Percentiles rank a stretch among this genome's conserved stretches.
Evolutionary conservation across 78 protist genomes (phyloP).

Genomic region (Anaeramoeba ignava): DNA sequence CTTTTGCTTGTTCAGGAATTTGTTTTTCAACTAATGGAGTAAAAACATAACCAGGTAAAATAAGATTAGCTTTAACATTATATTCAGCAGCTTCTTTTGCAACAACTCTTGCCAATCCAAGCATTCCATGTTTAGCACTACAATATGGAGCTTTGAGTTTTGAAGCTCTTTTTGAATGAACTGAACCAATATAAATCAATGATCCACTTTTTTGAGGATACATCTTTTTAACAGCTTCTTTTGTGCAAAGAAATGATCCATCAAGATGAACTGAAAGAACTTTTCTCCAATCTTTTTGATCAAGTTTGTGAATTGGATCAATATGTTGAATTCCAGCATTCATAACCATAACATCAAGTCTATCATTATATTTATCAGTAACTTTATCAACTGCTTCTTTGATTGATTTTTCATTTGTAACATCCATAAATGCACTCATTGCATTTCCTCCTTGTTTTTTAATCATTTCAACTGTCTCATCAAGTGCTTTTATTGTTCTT

Average conservation of each 20-base stretch:
- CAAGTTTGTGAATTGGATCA: constrained; percentile 23
- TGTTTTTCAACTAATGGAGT: constrained; percentile 43
- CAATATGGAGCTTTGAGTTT: constrained; percentile 43
- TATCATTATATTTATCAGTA: too few relatives aligned
- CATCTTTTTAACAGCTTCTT: constrained; percentile 27
- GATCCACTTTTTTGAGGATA: constrained; percentile 25
- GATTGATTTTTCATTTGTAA: too few relatives aligned
- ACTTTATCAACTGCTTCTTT: too few relatives aligned
- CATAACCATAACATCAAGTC: constrained; percentile 32
- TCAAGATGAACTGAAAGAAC: constrained; percentile 48
- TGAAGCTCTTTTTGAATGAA: constrained; percentile 42
- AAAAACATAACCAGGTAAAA: constrained; percentile 53
- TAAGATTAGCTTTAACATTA: constrained; percentile 36
- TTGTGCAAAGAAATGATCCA: constrained; percentile 42
- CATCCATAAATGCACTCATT: too few relatives aligned
- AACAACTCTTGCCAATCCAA: constrained; percentile 36
- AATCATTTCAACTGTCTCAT: too few relatives aligned
- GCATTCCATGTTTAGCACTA: constrained; percentile 51
- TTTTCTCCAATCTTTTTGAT: constrained; percentile 27
- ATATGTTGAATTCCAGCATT: constrained; percentile 51
- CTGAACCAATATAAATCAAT: constrained; percentile 41
- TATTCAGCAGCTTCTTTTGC: constrained; percentile 48
- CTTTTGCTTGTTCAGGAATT: constrained; percentile 46
- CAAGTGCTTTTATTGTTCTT: too few relatives aligned
- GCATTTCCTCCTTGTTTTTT: too few relatives aligned